These are phyloP conservation scores for Penicillium crystallinum DNA, from an alignment of 495 filamentous ascomycete species.

Conservation along the genomic window DNA sequence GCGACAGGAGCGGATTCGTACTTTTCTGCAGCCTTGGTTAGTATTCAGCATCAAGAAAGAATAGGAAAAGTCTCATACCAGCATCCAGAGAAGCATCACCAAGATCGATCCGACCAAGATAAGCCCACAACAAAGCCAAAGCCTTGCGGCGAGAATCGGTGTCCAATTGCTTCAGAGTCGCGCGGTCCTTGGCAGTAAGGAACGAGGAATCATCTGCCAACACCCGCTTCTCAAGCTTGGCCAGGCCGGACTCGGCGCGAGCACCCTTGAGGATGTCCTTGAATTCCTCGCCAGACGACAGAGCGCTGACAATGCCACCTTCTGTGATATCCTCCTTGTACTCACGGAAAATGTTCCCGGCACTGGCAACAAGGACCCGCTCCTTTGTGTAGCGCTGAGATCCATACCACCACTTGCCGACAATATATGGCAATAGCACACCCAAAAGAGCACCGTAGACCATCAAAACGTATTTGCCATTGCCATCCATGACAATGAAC, in stretches of 20 bases:
- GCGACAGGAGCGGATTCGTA: constrained; percentile 82
- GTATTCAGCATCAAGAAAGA: background rate
- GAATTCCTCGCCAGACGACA: constrained; percentile 82
- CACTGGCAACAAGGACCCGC: constrained; percentile 82
- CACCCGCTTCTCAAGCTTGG: constrained; percentile 76
- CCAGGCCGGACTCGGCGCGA: constrained; percentile 66
- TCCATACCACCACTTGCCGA: constrained; percentile 98
- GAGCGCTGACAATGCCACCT: constrained; percentile 68
- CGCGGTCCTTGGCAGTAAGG: constrained; percentile 51
- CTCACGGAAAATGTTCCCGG: constrained; percentile 87
- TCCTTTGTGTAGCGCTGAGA: constrained; percentile 89
- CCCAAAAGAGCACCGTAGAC: constrained; percentile 84
- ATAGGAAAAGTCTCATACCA: constrained; percentile 42
- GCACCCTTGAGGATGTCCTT: constrained; percentile 65
- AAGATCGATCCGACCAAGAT: constrained; percentile 78
- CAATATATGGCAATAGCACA: constrained; percentile 84
- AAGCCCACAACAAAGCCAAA: constrained; percentile 90
- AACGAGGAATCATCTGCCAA: constrained; percentile 51
- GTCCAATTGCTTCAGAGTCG: constrained; percentile 61
- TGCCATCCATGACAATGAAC: constrained; percentile 86
- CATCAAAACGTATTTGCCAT: constrained; percentile 90
- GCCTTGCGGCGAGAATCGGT: constrained; percentile 76
- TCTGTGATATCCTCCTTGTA: constrained; percentile 79
- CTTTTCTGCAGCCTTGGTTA: constrained; percentile 44
- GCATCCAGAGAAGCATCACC: constrained; percentile 66